Conservation (phyloP, 495 filamentous ascomycete genomes). For the Neurospora tetrasperma region DNA sequence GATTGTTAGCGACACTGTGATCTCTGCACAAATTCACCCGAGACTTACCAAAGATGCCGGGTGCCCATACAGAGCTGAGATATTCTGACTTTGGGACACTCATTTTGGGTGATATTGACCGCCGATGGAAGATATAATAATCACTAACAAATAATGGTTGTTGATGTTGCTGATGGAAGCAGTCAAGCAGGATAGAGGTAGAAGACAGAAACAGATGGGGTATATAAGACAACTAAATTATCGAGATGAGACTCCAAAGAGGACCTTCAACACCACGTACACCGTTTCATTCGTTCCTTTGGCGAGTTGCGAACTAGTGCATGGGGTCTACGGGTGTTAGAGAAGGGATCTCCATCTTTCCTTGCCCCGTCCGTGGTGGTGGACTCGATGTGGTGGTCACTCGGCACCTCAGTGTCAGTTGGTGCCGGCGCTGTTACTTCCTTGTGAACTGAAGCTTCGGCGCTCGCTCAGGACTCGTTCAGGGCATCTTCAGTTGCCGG, state of each 20-base stretch:
- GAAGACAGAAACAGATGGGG: background rate
- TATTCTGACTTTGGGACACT: slow-evolving; percentile 61
- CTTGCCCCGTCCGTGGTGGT: background rate
- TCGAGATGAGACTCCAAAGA: background rate
- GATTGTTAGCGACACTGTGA: background rate
- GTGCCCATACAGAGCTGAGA: slow-evolving; percentile 70
- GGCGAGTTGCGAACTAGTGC: background rate
- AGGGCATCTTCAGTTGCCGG: background rate
- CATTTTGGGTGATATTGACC: slow-evolving; percentile 34
- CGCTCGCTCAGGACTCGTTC: background rate
- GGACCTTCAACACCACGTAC: background rate
- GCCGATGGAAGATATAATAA: background rate
- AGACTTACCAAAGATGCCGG: slow-evolving; percentile 67
- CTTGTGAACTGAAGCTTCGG: background rate
- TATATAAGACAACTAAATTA: background rate
- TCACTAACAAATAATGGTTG: background rate
- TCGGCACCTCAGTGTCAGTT: background rate
- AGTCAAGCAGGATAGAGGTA: background rate
- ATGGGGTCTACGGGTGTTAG: background rate
- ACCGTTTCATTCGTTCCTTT: background rate
- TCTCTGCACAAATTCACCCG: background rate
- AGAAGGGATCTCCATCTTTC: background rate
- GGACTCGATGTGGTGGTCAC: background rate
- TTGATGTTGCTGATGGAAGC: background rate
- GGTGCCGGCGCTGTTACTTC: background rate